phyloP scores from a whole-genome alignment of 2,329 filamentous ascomycete genomes.

The Aspergillus tanneri region DNA sequence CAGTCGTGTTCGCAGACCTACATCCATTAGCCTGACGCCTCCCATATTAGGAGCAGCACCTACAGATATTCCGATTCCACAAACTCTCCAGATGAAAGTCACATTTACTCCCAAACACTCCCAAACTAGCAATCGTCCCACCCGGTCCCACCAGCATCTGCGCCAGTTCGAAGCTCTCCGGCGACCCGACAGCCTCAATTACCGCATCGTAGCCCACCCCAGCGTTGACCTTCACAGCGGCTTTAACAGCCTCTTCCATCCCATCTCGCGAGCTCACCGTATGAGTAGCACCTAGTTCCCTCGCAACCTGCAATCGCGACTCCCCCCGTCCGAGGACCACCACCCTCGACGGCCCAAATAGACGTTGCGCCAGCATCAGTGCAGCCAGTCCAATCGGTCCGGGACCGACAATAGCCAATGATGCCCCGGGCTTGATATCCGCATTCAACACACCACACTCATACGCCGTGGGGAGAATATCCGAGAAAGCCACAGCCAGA shows the following conservation, averaged over 20 bases:
- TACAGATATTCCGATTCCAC: constrained; percentile 57
- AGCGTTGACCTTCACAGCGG: constrained; percentile 47
- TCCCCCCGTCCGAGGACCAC: constrained; percentile 55
- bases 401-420: constrained; percentile 55
- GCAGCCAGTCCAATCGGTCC: constrained; percentile 59
- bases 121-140: constrained; percentile 57
- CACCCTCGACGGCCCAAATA: constrained; percentile 54
- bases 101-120: constrained; percentile 56
- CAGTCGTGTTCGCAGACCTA: constrained; percentile 13
- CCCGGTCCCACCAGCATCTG: constrained; percentile 56
- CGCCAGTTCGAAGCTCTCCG: constrained; percentile 54
- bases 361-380: constrained; percentile 52
- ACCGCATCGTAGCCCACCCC: constrained; percentile 57
- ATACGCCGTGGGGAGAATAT: constrained; percentile 58
- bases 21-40: not conserved
- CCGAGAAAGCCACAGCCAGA: constrained; percentile 50
- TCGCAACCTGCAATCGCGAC: constrained; percentile 49
- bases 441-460: constrained; percentile 56
- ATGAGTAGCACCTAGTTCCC: constrained; percentile 50
- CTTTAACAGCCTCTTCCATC: constrained; percentile 33
- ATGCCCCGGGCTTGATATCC: constrained; percentile 52
- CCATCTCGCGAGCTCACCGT: constrained; percentile 46
- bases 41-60: constrained; percentile 21
- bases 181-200: constrained; percentile 59
- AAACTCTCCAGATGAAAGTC: constrained; percentile 55